phyloP scores from a whole-genome alignment of 352 stramenopile genomes.

The Globisporangium solare region DNA sequence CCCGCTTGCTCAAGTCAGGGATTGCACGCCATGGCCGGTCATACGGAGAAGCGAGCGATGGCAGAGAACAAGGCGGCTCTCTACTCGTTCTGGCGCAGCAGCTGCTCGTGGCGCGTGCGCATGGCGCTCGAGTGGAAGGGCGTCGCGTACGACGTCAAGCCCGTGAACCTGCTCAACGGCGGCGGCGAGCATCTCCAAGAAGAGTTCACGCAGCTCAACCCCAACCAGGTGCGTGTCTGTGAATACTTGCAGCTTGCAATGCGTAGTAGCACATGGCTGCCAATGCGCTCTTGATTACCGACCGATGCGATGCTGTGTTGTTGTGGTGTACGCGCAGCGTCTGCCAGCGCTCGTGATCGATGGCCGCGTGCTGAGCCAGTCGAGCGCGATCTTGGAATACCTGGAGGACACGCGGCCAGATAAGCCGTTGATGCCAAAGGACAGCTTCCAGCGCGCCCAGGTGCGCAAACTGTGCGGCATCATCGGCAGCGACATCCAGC shows the following conservation, averaged over 20 bases:
- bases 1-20: too few species aligned
- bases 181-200: conserved; percentile 50
- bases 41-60: too few species aligned
- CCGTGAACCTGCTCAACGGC: conserved; percentile 63
- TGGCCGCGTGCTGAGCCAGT: conserved; percentile 70
- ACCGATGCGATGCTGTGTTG: too few species aligned
- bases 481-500: conserved; percentile 89
- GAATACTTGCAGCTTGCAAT: too few species aligned
- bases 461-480: conserved; percentile 88
- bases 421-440: conserved; percentile 63
- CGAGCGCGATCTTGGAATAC: conserved; percentile 93
- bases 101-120: conserved; percentile 87
- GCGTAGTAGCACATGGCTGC: too few species aligned
- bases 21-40: too few species aligned
- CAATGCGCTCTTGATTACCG: too few species aligned
- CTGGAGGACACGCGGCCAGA: conserved; percentile 82
- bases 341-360: conserved; percentile 82
- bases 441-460: conserved; percentile 62
- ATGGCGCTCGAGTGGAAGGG: conserved; percentile 86
- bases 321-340: too few species aligned
- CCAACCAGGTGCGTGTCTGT: conserved; percentile 64
- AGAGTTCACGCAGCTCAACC: conserved; percentile 53
- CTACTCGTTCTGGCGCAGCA: conserved; percentile 88
- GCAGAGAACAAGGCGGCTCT: too few species aligned
- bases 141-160: conserved; percentile 73